Evolutionary conservation across 2,329 filamentous ascomycete genomes (phyloP).

Genomic region (Mycosphaerelloides madeirae): DNA sequence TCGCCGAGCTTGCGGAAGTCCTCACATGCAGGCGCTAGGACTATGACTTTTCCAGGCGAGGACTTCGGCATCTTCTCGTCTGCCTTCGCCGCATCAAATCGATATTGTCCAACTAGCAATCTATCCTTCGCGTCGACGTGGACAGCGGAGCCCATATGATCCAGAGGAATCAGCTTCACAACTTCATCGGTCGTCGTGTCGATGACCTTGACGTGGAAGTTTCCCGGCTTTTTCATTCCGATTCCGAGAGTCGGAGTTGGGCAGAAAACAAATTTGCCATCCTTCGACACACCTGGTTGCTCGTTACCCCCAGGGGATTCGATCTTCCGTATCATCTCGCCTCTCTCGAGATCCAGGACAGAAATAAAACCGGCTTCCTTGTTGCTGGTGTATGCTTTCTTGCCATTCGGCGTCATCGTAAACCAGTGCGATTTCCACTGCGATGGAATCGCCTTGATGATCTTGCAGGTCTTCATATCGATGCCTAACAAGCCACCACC

Average conservation of each 20-base stretch:
- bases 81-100: neutral
- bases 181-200: neutral
- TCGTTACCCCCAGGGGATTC: neutral
- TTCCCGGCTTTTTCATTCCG: neutral
- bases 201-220: conserved; percentile 2
- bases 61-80: neutral
- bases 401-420: conserved; percentile 13
- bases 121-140: conserved; percentile 1
- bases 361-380: conserved; percentile 10
- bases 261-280: conserved; percentile 1
- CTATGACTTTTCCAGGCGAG: neutral
- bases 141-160: neutral
- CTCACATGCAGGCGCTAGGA: neutral
- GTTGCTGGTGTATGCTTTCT: conserved; percentile 15
- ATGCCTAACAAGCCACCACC: conserved; percentile 13
- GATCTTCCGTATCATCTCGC: conserved; percentile 2
- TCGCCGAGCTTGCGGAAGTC: conserved; percentile 3
- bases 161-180: neutral
- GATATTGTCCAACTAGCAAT: neutral
- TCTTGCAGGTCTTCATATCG: conserved; percentile 5
- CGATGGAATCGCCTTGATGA: conserved; percentile 10
- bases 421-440: conserved; percentile 15
- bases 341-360: neutral
- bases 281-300: neutral
- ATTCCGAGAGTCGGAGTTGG: neutral